Base-by-base conservation (phyloP, 2,329 filamentous ascomycete species). In the Xylariaceae sp. region DNA sequence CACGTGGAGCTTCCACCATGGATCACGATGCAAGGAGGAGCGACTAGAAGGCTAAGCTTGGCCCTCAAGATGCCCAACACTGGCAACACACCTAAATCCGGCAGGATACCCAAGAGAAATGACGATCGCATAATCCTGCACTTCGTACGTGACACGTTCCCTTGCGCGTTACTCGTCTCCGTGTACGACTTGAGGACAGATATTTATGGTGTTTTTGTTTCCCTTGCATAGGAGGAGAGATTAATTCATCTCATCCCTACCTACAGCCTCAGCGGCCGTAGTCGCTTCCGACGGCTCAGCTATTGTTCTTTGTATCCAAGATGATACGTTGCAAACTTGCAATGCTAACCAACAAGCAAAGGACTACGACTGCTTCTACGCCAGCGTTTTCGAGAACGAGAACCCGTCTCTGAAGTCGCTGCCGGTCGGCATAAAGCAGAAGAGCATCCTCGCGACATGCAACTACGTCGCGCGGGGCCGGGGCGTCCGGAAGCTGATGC, bases 291-390 rank as follows among this genome's bases (percentile, higher is more conserved):
- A n/a, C n/a, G n/a, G n/a, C n/a, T n/a, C n/a, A n/a, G n/a, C n/a
- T n/a, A n/a, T n/a, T n/a, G n/a, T n/a, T n/a, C n/a, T n/a, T n/a
- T n/a, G n/a, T n/a, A n/a, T n/a, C n/a, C n/a, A n/a, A n/a, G n/a
- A n/a, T n/a, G n/a, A n/a, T n/a, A n/a, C n/a, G n/a, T n/a, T n/a
- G n/a, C n/a, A n/a, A n/a, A n/a, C n/a, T n/a, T n/a, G n/a, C 32
- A 38, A 14, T 23, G 18, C 9, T 13, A 12, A 13, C 17, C 3
- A 9, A 12, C 37, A 31, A 43, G 36, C 33, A 31, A 32, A 83
- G 79, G 80, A 86, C 62, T 86, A 88, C 60, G 86, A 90, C 67
- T 94, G 87, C 68, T 97, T 97, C 69, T 97, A 97, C 61, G 89
- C 89, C 15, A 87, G 88, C 34, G 88, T 92, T 7, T 83, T 92